Base-by-base conservation (phyloP, 106 monocot species). In the Triglochin maritima region DNA sequence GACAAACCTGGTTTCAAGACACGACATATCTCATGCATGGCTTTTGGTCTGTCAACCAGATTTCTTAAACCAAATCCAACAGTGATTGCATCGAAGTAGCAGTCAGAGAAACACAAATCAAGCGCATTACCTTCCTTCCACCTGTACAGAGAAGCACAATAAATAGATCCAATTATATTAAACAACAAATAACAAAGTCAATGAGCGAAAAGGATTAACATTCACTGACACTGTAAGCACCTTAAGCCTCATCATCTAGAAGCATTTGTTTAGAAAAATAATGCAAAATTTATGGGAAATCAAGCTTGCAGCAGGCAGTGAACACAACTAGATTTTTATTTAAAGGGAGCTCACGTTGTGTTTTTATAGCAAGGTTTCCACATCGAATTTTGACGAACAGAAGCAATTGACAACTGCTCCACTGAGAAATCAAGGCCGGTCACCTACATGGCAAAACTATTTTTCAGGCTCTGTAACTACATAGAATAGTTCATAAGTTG, bases 121-220 rank as follows among this genome's bases (percentile, higher is more conserved):
- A 90, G 87, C 59, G 90, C 90, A 85, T 96, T 77, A 60, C 90
- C 90, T 82, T 90, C 87, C 62, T 81, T 75, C 95, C 95, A 96
- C 57, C 94, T 94, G 71, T 6, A 41, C 51, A 5, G n/a, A 17
- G 29, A 3, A 17, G 49, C 7, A 2, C 52, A 52, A 52, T 52
- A 52, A 6, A 52, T 52, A 6, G 11, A 11, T 52, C 9, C 52
- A 8, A 11, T 52, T 7, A 15, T n/a, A 8, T 5, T 73, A 13
- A 65, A 54, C 6, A 43, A 46, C 1, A 29, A 29, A 29, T 29
- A 29, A 29, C 29, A 29, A 29, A 29, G 29, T 29, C 29, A 29
- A 29, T 29, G 29, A 29, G 29, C 29, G 29, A 29, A 29, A 29
- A 29, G 29, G 29, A n/a, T 29, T 29, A 29, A 1, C 29, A 29